Evolutionary conservation across 176 grass and related monocot genomes (phyloP).

Genomic region (Oryza longistaminata): DNA sequence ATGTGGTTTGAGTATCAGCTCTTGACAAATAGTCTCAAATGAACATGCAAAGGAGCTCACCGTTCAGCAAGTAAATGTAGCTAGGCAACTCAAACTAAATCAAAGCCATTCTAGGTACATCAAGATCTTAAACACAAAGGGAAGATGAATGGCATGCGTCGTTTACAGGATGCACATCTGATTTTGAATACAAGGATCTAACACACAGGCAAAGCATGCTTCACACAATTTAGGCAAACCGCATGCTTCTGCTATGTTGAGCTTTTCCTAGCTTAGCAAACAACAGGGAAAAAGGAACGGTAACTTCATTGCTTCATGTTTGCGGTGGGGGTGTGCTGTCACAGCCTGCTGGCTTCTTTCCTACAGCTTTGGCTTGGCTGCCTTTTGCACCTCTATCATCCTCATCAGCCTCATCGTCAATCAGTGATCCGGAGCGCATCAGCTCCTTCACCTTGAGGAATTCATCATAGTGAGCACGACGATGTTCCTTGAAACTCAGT

Average conservation of each 20-base stretch:
- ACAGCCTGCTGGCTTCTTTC: neutral
- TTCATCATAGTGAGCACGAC: slow-evolving; percentile 83
- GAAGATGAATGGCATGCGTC: neutral
- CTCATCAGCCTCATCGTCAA: slow-evolving; percentile 49
- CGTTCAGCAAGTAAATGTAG: neutral
- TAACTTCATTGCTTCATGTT: slow-evolving; percentile 36
- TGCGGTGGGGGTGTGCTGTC: neutral
- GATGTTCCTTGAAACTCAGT: slow-evolving; percentile 86
- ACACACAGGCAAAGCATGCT: neutral
- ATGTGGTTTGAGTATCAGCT: neutral
- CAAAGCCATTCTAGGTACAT: slow-evolving; percentile 21
- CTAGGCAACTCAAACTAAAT: neutral
- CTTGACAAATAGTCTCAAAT: neutral
- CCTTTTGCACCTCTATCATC: slow-evolving; percentile 8
- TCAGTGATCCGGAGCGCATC: slow-evolving; percentile 63
- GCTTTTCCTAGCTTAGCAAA: slow-evolving; percentile 8
- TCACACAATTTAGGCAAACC: slow-evolving; percentile 23
- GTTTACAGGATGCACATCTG: neutral
- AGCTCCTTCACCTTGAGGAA: slow-evolving; percentile 88
- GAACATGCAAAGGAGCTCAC: neutral
- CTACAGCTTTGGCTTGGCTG: slow-evolving; percentile 22
- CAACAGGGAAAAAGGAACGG: neutral
- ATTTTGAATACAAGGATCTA: slow-evolving; percentile 10
- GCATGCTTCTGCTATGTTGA: neutral
- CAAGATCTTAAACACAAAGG: slow-evolving; percentile 2